phyloP scores from a whole-genome alignment of 2,329 filamentous ascomycete genomes.

The Cladobotryum protrusum region DNA sequence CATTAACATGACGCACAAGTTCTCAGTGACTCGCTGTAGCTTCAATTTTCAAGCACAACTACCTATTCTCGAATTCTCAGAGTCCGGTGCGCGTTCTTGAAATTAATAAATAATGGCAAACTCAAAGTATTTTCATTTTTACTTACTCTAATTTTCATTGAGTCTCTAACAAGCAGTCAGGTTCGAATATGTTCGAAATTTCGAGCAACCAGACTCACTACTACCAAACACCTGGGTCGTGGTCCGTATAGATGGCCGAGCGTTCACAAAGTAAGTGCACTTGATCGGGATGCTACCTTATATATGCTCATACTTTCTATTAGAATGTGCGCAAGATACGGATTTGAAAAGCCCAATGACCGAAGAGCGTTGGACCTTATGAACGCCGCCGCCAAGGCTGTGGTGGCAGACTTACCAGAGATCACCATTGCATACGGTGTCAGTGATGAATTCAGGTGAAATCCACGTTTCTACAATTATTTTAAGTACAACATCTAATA shows the following conservation, averaged over 20 bases:
- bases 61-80: too few relatives aligned
- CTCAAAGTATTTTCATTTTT: constrained; percentile 37
- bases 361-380: constrained; percentile 80
- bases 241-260: constrained; percentile 85
- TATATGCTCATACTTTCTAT: constrained; percentile 15
- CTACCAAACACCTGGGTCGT: constrained; percentile 95
- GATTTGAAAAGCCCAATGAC: constrained; percentile 91
- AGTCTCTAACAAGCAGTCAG: constrained; percentile 39
- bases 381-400: constrained; percentile 84
- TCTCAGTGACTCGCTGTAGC: neutral
- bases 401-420: constrained; percentile 78
- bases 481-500: constrained; percentile 5
- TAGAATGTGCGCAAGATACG: constrained; percentile 76
- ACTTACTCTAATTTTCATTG: neutral
- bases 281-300: neutral
- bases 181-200: constrained; percentile 88
- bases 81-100: neutral
- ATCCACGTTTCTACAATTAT: neutral
- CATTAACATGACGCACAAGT: constrained; percentile 22
- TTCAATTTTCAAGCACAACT: too few relatives aligned
- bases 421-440: constrained; percentile 85
- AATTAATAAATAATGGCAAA: constrained; percentile 40
- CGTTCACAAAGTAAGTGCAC: constrained; percentile 77
- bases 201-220: constrained; percentile 75
- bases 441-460: constrained; percentile 83